These are phyloP conservation scores for Micromonas commoda DNA, from an alignment of 139 green algal species.

Conservation along the genomic window DNA sequence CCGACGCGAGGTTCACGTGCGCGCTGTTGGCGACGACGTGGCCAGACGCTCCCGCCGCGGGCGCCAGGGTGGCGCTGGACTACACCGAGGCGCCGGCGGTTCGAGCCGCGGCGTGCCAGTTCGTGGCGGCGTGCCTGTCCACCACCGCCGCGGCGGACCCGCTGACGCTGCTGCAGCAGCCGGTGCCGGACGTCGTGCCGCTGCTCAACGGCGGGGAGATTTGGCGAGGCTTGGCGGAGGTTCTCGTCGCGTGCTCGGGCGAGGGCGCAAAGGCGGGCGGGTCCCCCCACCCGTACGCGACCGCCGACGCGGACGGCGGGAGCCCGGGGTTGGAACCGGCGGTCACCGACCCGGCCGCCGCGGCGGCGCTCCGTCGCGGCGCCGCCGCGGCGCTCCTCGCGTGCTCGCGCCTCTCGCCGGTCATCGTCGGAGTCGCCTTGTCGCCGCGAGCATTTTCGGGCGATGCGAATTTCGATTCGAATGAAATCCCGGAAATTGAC, in stretches of 20 bases:
- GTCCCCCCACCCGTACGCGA: too few species aligned
- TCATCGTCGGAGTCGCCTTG: background rate
- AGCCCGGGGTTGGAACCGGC: background rate
- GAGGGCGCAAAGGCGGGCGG: too few species aligned
- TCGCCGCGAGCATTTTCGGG: too few species aligned
- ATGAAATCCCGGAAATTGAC: too few species aligned
- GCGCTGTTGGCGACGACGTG: background rate
- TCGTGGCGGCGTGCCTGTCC: background rate
- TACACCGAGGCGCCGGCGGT: background rate
- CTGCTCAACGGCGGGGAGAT: background rate
- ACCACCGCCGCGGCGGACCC: background rate
- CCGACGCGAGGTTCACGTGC: background rate
- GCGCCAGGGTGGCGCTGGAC: background rate
- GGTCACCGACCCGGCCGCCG: background rate
- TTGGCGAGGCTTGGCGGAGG: background rate
- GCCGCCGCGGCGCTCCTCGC: background rate
- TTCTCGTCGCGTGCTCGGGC: background rate
- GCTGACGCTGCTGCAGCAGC: background rate
- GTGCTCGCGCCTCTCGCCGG: background rate
- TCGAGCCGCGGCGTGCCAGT: background rate
- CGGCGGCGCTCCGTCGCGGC: background rate
- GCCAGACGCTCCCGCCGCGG: background rate
- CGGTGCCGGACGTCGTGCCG: background rate
- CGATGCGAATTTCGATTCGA: too few species aligned
- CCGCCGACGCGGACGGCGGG: background rate